phyloP scores from a whole-genome alignment of 352 stramenopile genomes.

The Phytophthora niederhauseri region DNA sequence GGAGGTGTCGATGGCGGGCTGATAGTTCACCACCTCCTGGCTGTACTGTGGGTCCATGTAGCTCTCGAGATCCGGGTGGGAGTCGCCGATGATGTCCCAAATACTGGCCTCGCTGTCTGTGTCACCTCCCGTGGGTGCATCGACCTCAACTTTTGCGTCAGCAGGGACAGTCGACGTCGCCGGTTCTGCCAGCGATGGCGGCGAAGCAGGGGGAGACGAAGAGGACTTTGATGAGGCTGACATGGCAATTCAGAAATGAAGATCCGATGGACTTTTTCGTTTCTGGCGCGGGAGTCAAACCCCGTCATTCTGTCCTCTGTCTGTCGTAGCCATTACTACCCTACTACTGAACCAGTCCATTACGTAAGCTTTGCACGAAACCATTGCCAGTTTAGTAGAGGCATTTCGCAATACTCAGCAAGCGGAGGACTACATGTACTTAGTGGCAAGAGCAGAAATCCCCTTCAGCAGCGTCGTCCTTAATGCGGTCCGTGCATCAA shows the following conservation, averaged over 20 bases:
- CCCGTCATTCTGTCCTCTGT: not conserved
- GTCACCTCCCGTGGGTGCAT: slow-evolving; percentile 28
- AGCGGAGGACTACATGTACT: too few species aligned
- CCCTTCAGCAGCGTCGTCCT: too few species aligned
- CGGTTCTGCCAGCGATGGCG: slow-evolving; percentile 51
- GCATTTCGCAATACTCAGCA: too few species aligned
- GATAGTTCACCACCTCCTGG: slow-evolving; percentile 37
- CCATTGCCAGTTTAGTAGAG: too few species aligned
- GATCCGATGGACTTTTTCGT: not conserved
- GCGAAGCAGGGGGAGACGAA: slow-evolving; percentile 13
- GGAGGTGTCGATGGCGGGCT: slow-evolving; percentile 9
- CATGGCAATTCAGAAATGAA: slow-evolving; percentile 52
- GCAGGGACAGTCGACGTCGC: slow-evolving; percentile 33
- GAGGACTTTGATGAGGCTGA: slow-evolving; percentile 60
- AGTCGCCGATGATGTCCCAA: slow-evolving; percentile 42
- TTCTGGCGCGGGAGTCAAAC: not conserved
- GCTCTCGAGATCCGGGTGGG: slow-evolving; percentile 41
- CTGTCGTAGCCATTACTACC: not conserved
- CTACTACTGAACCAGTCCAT: too few species aligned
- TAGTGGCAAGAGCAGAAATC: too few species aligned
- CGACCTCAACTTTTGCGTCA: not conserved
- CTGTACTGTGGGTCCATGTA: slow-evolving; percentile 43
- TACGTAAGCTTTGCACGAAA: too few species aligned
- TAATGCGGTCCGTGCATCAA: too few species aligned
- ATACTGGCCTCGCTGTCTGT: slow-evolving; percentile 62